Conservation (phyloP, 192 early-diverging fungal species). For the Coemansia sp. region DNA sequence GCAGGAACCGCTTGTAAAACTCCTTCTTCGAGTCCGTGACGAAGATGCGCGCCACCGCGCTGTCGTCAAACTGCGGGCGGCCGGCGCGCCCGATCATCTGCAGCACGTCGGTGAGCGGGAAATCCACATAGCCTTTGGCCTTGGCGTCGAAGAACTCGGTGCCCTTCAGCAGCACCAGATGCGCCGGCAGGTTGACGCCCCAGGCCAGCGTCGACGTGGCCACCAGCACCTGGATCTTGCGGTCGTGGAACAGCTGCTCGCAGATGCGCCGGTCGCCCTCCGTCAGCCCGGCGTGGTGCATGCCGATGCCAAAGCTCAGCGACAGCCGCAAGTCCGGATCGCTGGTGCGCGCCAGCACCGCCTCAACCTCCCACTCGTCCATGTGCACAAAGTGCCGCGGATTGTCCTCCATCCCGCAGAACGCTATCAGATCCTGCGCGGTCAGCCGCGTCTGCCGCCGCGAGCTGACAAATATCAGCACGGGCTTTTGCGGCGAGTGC, state of each 20-base stretch:
- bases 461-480: constrained; percentile 97
- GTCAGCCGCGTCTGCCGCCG: constrained; percentile 95
- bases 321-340: constrained; percentile 75
- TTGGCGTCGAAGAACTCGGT: constrained; percentile 97
- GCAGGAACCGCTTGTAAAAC: constrained; percentile 98
- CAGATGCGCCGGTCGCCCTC: constrained; percentile 81
- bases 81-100: constrained; percentile 99
- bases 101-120: constrained; percentile 94
- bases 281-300: constrained; percentile 94
- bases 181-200: constrained; percentile 97
- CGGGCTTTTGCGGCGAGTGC: constrained; percentile 89
- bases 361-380: constrained; percentile 72
- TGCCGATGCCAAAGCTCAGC: constrained; percentile 92
- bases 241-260: constrained; percentile 90
- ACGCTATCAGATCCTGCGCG: constrained; percentile 91
- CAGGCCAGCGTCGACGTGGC: constrained; percentile 95
- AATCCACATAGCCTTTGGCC: constrained; percentile 86
- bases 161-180: constrained; percentile 96
- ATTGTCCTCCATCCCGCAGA: constrained; percentile 88
- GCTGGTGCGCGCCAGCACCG: constrained; percentile 64
- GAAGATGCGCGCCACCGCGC: constrained; percentile 87
- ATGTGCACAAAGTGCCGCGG: constrained; percentile 87
- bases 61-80: constrained; percentile 92
- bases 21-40: constrained; percentile 96
- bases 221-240: constrained; percentile 94